Conservation (phyloP, 176 grass and related monocot genomes). For the Zea luxurians region DNA sequence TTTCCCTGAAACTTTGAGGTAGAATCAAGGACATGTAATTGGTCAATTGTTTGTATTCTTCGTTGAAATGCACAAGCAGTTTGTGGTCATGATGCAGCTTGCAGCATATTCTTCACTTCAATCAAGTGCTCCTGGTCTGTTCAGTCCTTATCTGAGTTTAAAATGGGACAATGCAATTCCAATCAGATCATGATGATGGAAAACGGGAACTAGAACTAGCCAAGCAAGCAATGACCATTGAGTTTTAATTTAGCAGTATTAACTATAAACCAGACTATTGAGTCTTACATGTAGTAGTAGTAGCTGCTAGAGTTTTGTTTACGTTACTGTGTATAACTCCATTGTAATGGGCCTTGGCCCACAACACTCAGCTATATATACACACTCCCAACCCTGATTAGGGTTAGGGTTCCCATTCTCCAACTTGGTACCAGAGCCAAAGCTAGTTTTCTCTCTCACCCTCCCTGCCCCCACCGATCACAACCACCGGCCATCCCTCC, state of each 20-base stretch:
- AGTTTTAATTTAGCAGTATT: background rate
- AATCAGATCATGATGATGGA: constrained; percentile 5
- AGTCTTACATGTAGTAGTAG: background rate
- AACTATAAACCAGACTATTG: too few relatives aligned
- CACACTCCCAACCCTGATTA: too few relatives aligned
- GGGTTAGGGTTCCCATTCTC: too few relatives aligned
- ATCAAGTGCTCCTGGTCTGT: background rate
- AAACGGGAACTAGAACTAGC: background rate
- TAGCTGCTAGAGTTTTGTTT: too few relatives aligned
- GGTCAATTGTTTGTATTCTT: constrained; percentile 10
- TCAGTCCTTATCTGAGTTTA: background rate
- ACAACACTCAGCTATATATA: too few relatives aligned
- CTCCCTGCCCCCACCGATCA: too few relatives aligned
- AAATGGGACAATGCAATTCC: background rate
- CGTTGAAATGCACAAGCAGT: background rate
- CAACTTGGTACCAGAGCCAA: too few relatives aligned
- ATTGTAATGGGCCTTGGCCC: too few relatives aligned
- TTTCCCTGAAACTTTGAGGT: constrained; percentile 20
- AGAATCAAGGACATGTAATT: constrained; percentile 15
- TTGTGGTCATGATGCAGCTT: constrained; percentile 7
- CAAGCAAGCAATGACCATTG: background rate
- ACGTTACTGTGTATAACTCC: too few relatives aligned
- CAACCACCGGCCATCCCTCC: too few relatives aligned
- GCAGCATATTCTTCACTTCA: constrained; percentile 1
- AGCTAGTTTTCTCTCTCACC: too few relatives aligned